phyloP scores from a whole-genome alignment of 2,329 filamentous ascomycete species.

The Setomelanomma holmii region DNA sequence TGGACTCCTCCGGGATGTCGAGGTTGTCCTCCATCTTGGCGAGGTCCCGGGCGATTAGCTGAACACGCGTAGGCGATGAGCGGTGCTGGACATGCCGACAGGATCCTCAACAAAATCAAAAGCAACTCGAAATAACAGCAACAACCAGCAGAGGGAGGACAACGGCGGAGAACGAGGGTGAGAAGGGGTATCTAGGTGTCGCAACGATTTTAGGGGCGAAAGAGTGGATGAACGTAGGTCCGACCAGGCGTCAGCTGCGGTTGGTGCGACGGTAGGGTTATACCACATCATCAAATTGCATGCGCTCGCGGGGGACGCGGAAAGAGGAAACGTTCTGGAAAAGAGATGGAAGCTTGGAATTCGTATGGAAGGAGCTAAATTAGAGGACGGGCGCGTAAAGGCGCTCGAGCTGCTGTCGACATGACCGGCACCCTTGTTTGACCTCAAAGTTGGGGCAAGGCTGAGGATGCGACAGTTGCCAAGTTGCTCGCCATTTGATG shows the following conservation, averaged over 20 bases:
- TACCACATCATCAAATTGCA: conserved; percentile 46
- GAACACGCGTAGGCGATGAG: conserved; percentile 9
- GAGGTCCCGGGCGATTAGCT: conserved; percentile 17
- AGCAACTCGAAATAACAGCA: conserved; percentile 6
- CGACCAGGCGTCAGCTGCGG: conserved; percentile 38
- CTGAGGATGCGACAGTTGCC: conserved; percentile 38
- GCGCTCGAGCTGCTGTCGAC: conserved; percentile 39
- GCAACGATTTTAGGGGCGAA: conserved; percentile 30
- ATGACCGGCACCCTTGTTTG: conserved; percentile 33
- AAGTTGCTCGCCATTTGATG: conserved; percentile 43
- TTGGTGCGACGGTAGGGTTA: conserved; percentile 46
- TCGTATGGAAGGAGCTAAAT: conserved; percentile 47
- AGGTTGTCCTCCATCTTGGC: conserved; percentile 43
- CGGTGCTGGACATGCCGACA: conserved; percentile 29
- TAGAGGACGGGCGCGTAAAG: conserved; percentile 31
- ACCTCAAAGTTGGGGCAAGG: conserved; percentile 48
- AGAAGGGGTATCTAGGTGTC: conserved; percentile 26
- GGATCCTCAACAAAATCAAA: not conserved
- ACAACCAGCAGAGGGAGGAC: conserved; percentile 1
- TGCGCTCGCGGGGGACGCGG: conserved; percentile 39
- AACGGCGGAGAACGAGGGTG: conserved; percentile 27
- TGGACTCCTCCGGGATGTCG: conserved; percentile 47
- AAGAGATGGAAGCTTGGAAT: conserved; percentile 26
- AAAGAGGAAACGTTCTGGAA: conserved; percentile 44
- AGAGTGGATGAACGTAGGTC: conserved; percentile 44